Evolutionary conservation across 164 flowering plant genomes (phyloP).

Genomic region (Dillenia turbinata): DNA sequence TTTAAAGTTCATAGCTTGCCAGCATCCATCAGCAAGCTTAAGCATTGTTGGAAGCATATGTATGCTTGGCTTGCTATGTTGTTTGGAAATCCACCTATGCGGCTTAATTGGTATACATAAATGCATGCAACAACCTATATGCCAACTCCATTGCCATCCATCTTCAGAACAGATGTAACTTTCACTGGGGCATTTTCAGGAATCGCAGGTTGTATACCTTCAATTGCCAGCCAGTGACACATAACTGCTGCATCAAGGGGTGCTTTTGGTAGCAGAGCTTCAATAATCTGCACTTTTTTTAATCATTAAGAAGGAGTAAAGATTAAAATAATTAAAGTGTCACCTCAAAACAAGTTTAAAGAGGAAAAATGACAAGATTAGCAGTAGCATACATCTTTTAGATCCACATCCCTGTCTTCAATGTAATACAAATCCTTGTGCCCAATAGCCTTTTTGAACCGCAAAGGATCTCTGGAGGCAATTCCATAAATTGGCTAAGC

Average conservation of each 20-base stretch:
- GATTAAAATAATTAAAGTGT: too few relatives aligned
- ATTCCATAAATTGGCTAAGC: constrained; percentile 90
- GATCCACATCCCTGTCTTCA: constrained; percentile 86
- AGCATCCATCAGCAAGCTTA: too few relatives aligned
- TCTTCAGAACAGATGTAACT: constrained; percentile 30
- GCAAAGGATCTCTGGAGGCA: constrained; percentile 67
- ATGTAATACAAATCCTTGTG: constrained; percentile 83
- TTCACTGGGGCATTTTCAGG: constrained; percentile 92
- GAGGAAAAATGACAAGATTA: neutral
- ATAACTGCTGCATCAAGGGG: constrained; percentile 81
- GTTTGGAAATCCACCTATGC: too few relatives aligned
- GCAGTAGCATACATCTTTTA: constrained; percentile 55
- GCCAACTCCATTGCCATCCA: too few relatives aligned
- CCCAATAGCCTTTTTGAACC: constrained; percentile 82
- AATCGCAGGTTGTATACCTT: constrained; percentile 96
- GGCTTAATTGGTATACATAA: too few relatives aligned
- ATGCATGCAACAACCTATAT: too few relatives aligned
- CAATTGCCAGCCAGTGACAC: constrained; percentile 96
- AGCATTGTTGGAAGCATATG: too few relatives aligned
- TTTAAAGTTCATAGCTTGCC: too few relatives aligned
- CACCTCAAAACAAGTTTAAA: neutral
- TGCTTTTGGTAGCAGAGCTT: constrained; percentile 90
- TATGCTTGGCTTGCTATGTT: too few relatives aligned
- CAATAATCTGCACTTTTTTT: constrained; percentile 56
- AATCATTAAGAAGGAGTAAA: too few relatives aligned